These are phyloP conservation scores for Tuber magnatum DNA, from an alignment of 495 filamentous ascomycete genomes.

Conservation along the genomic window DNA sequence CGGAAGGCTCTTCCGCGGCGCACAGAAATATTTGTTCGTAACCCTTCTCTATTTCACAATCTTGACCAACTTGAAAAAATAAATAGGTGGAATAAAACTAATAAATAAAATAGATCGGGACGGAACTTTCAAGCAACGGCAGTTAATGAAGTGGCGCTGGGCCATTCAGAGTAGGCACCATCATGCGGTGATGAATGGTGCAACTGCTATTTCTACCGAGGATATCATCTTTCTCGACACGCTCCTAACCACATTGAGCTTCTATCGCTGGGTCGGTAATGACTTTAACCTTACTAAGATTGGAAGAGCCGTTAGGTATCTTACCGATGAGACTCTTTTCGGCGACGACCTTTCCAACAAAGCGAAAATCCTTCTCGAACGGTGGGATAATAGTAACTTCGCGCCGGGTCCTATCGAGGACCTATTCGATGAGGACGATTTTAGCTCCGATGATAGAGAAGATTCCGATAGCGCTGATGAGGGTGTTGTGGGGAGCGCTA, in stretches of 20 bases:
- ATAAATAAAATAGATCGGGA: not conserved
- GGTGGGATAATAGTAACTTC: constrained; percentile 19
- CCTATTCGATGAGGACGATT: constrained; percentile 11
- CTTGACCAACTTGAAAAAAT: not conserved
- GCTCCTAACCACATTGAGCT: not conserved
- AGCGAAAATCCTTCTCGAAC: constrained; percentile 1
- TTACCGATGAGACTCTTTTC: not conserved
- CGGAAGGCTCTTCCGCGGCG: not conserved
- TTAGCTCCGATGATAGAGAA: constrained; percentile 6
- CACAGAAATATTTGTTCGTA: not conserved
- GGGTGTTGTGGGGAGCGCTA: not conserved
- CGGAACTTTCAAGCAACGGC: not conserved
- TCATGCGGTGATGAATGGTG: not conserved
- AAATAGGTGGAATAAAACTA: not conserved
- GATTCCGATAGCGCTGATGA: constrained; percentile 16
- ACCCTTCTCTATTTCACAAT: not conserved
- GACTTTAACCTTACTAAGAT: not conserved
- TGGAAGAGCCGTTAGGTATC: not conserved
- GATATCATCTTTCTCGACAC: not conserved
- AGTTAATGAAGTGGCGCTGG: not conserved
- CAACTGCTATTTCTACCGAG: not conserved
- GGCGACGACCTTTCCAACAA: not conserved
- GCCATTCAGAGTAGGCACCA: not conserved
- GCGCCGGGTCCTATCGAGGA: constrained; percentile 10
- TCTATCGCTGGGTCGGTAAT: not conserved